phyloP scores from a whole-genome alignment of 106 monocot species.

The Dendrobium nobile region DNA sequence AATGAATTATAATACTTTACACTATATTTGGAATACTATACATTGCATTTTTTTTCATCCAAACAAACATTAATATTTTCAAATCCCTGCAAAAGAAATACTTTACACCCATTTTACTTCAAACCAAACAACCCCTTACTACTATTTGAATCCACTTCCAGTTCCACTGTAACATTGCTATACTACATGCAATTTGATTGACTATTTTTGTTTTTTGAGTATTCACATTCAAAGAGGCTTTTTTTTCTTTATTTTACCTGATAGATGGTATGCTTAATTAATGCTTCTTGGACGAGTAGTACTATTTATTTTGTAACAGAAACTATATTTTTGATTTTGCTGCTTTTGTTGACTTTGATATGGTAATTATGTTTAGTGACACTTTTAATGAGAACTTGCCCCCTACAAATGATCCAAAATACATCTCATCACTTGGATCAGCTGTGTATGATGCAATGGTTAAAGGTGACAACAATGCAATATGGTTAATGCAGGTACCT shows the following conservation, averaged over 20 bases:
- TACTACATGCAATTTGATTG: not conserved
- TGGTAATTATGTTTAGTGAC: constrained; percentile 39
- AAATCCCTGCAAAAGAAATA: too few species aligned
- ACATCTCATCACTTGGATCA: constrained; percentile 87
- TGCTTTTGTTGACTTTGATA: not conserved
- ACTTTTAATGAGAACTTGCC: constrained; percentile 96
- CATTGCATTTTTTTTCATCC: too few species aligned
- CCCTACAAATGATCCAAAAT: constrained; percentile 80
- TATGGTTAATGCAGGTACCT: constrained; percentile 95
- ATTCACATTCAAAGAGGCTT: too few species aligned
- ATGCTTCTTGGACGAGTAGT: not conserved
- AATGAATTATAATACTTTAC: too few species aligned
- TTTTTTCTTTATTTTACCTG: not conserved
- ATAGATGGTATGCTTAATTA: not conserved
- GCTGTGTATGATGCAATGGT: constrained; percentile 89
- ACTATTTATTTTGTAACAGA: not conserved
- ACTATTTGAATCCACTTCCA: not conserved
- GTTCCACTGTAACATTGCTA: not conserved
- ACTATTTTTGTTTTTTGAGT: too few species aligned
- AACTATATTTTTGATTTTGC: not conserved
- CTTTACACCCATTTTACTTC: too few species aligned
- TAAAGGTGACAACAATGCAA: constrained; percentile 67
- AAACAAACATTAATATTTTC: too few species aligned
- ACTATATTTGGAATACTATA: too few species aligned
- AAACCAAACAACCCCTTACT: not conserved